Conservation (phyloP, 768 basidiomycete species). For the Suillus luteus region DNA sequence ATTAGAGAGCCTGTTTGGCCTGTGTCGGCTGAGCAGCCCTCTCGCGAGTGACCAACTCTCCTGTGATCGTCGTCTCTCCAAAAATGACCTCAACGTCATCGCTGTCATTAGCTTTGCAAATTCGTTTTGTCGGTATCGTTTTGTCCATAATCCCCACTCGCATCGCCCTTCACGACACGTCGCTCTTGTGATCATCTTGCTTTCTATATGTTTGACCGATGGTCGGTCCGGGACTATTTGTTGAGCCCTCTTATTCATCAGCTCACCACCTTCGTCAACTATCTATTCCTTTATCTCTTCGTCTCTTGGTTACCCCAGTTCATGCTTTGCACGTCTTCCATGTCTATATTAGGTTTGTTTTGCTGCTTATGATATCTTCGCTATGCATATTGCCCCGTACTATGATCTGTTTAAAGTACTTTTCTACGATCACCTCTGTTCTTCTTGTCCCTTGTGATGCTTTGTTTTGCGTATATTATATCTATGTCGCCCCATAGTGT, state of each 20-base stretch:
- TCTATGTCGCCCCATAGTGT: constrained; percentile 32
- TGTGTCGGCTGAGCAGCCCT: constrained; percentile 29
- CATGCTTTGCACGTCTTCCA: constrained; percentile 28
- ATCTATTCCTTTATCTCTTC: constrained; percentile 31
- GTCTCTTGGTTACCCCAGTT: constrained; percentile 32
- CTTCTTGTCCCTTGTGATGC: constrained; percentile 17
- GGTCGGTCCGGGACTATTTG: constrained; percentile 30
- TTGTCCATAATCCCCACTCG: constrained; percentile 30
- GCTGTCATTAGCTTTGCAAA: constrained; percentile 22
- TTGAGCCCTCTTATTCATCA: constrained; percentile 23
- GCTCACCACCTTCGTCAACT: constrained; percentile 27
- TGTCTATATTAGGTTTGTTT: constrained; percentile 29
- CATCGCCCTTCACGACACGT: constrained; percentile 16
- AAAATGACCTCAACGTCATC: constrained; percentile 9
- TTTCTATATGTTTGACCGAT: constrained; percentile 15
- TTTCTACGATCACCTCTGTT: neutral
- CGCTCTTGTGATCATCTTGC: constrained; percentile 16
- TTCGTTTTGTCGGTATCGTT: constrained; percentile 32
- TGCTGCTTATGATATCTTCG: constrained; percentile 30
- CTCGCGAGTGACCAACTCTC: constrained; percentile 24
- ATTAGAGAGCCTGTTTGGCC: constrained; percentile 33
- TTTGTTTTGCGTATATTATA: constrained; percentile 37
- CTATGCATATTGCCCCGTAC: constrained; percentile 16
- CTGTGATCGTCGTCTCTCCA: neutral
- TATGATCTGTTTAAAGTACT: constrained; percentile 21